Conservation (phyloP, 257 asterid species). For the Anisodus acutangulus region DNA sequence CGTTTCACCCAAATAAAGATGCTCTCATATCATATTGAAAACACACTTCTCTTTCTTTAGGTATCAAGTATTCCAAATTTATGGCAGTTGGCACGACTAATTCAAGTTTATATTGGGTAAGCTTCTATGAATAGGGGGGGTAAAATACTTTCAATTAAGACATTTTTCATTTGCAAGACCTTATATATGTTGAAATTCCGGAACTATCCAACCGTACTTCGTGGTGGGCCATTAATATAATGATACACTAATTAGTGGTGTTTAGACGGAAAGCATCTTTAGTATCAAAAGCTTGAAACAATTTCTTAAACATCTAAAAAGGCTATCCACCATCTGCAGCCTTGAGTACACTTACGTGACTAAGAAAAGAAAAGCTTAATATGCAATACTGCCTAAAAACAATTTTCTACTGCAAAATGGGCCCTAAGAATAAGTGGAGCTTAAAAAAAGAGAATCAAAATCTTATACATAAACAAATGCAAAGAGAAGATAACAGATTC, state of each 20-base stretch:
- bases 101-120: no score
- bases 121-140: no score
- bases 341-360: not conserved
- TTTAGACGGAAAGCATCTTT: not conserved
- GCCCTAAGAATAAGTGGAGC: constrained; percentile 27
- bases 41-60: no score
- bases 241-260: not conserved
- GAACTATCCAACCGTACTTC: no score
- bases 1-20: no score
- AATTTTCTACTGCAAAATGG: not conserved
- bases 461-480: not conserved
- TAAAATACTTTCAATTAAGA: no score
- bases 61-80: no score
- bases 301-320: not conserved
- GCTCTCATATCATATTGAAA: no score
- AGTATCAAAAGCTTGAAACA: not conserved
- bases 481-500: constrained; percentile 14
- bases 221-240: no score
- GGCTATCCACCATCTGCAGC: constrained; percentile 1
- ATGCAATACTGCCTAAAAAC: not conserved
- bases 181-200: no score
- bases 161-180: no score
- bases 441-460: constrained; percentile 28
- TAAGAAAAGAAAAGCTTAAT: not conserved
- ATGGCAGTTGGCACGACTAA: no score